Evolutionary conservation across 805 yeast species (phyloP), one percentile per base, ranked within the genome.

Genomic region (Ogataea nakhonphanomensis): DNA sequence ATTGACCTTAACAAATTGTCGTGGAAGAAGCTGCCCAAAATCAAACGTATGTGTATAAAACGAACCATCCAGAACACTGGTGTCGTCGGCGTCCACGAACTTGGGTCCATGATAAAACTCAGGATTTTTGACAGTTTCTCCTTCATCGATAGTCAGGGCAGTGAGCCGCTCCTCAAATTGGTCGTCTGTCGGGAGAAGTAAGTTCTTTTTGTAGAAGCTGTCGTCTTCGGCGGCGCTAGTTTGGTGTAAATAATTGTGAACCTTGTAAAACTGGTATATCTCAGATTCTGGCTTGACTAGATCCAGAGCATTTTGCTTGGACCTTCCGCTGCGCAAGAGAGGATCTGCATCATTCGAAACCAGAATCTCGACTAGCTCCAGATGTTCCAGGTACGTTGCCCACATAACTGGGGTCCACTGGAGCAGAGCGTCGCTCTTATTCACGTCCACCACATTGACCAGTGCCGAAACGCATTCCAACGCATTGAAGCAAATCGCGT

Each of bases 341-440:
- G 79, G 78, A 44, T 81, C 83, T 0, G 90, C 91, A 26, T 81
- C 84, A 42, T 70, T 69, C 30, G 76, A 75, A 39, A 88, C 60
- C 43, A 87, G 63, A 40, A 72, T 62, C 33, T 76, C 73, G 11
- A 77, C 79, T 32, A 82, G 69, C 9, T 71, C 69, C 43, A 73
- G 59, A 39, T 77, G 76, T 39, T 78, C 74, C 49, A 81, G 69
- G 50, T 79, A 74, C 3, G 86, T 77, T 0, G 95, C 90, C 95
- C 95, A 87, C 93, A 85, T 86, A 32, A 85, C 60, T 8, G 96
- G 87, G 0, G 87, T 74, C 59, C 77, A 79, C 2, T 74, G 69
- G 17, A 74, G 57, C 15, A 76, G 40, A 2, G 69, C 62, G 50
- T 82, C 90, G 7, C 60, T 53, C 26, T 64, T 49, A 50, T 80